These are phyloP conservation scores for Drechslerella coelobrocha DNA, from an alignment of 2,329 filamentous ascomycete species.

Conservation along the genomic window DNA sequence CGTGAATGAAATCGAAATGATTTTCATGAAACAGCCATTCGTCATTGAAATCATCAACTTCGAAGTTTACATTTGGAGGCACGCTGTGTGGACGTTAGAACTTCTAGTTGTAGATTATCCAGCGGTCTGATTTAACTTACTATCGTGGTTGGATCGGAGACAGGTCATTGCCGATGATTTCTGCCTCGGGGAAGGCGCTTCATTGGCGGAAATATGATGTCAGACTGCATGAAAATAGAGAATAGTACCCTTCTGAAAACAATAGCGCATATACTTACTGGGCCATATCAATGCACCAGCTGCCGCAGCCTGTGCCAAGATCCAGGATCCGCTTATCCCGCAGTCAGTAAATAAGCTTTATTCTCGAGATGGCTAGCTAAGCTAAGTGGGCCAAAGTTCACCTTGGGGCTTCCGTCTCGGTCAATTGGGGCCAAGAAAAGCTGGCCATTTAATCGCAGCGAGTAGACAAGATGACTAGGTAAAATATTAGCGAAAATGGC, in stretches of 20 bases:
- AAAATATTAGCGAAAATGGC: too few species aligned
- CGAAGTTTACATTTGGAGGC: conserved; percentile 56
- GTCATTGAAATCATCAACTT: conserved; percentile 56
- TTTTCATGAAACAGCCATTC: conserved; percentile 56
- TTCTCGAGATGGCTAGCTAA: too few species aligned
- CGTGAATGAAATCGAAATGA: conserved; percentile 56
- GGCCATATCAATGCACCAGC: conserved; percentile 61
- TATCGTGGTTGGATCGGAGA: conserved; percentile 53
- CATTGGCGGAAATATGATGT: neutral
- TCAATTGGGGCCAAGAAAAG: conserved; percentile 53
- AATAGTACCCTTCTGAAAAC: neutral
- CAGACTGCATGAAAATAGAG: neutral
- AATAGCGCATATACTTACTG: conserved; percentile 48
- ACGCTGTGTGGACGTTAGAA: conserved; percentile 46
- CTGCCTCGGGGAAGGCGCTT: conserved; percentile 49
- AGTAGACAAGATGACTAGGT: conserved; percentile 38
- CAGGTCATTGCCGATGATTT: conserved; percentile 53
- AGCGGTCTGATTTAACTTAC: conserved; percentile 14
- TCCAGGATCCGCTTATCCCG: conserved; percentile 60
- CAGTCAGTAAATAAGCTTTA: too few species aligned
- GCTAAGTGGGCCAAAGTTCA: too few species aligned
- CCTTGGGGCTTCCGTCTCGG: conserved; percentile 38
- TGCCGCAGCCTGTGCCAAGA: conserved; percentile 61
- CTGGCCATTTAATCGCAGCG: conserved; percentile 50
- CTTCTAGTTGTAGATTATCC: neutral